phyloP scores from a whole-genome alignment of 768 basidiomycete genomes.

The Mycena belliarum region DNA sequence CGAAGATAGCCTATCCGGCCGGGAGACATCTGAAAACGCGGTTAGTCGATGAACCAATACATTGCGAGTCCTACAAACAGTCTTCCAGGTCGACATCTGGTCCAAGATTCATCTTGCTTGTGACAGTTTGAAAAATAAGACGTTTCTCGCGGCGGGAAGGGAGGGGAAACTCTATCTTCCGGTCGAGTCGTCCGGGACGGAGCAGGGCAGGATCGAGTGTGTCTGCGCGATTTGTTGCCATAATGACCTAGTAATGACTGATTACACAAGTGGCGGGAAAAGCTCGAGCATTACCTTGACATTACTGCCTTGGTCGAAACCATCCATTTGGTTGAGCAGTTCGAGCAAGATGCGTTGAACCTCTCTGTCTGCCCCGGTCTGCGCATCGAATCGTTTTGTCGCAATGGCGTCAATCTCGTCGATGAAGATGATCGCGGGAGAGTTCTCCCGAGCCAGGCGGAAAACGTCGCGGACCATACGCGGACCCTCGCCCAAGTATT shows the following conservation, averaged over 20 bases:
- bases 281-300: conserved; percentile 71
- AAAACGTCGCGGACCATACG: conserved; percentile 99
- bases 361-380: conserved; percentile 98
- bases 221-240: conserved; percentile 99
- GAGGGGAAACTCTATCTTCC: conserved; percentile 98
- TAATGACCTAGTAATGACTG: conserved; percentile 78
- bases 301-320: conserved; percentile 97
- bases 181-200: conserved; percentile 94
- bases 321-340: conserved; percentile 98
- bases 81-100: conserved; percentile 99
- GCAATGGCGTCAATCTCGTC: conserved; percentile 99
- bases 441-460: conserved; percentile 94
- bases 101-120: conserved; percentile 95
- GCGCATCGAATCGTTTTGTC: conserved; percentile 98
- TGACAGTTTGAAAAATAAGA: conserved; percentile 96
- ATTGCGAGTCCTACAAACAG: conserved; percentile 58
- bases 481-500: conserved; percentile 98
- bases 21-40: conserved; percentile 75
- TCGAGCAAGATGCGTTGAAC: conserved; percentile 98
- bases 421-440: conserved; percentile 98
- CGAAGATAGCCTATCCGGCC: conserved; percentile 93
- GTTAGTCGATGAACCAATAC: conserved; percentile 10
- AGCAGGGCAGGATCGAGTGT: conserved; percentile 97
- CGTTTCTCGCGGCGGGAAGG: conserved; percentile 95
- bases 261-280: background rate